Base-by-base conservation (phyloP, 352 stramenopile genomes). In the Globisporangium uncinulatum region DNA sequence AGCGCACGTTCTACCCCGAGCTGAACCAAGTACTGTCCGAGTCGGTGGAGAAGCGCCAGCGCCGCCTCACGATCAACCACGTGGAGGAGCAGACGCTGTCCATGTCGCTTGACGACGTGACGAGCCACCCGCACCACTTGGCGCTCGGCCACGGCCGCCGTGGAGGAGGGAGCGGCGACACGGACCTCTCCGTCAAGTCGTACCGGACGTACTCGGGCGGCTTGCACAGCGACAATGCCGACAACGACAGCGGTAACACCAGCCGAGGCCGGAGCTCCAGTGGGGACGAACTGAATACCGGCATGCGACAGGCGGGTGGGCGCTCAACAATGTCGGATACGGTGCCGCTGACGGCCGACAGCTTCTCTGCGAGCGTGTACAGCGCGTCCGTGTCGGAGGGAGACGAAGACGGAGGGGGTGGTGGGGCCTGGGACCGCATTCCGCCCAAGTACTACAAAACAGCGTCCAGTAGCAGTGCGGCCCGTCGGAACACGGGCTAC, bases 71-170 rank as follows among this genome's bases (percentile, higher is more conserved):
- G 10, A 87, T 92, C 59, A 75, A 85, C 51, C 63, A 91, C 54
- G 61, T 87, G 14, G 80, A 93, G 56, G 81, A 87, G 49, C 72
- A 86, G 58, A 86, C 75, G 24, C 60, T 92, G 29, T 89, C 76
- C 8, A 87, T 93, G 76, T 87, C 80, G 8, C 61, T 92, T 51
- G 76, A 93, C 56, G 83, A 93, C 51, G 67, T 89, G 2, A 63
- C 34, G 34, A 39, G 34, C 34, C 34, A 39, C 34, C 34, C 6
- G 7, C 34, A 39, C 34, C 34, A 39, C 34, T 13, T 39, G 34
- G 6, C 34, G 34, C 34, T 8, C 34, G 34, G 34, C 34, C 8
- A 8, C 8, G 34, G 24, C 24, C 24, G 24, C 24, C 24, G 24
- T 29, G 24, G 24, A 29, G 24, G 24, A 29, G 24, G 24, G 24